Percentiles rank a stretch among this genome's conserved stretches.
phyloP scores from a whole-genome alignment of 73 alveolate species.

The Tetrahymena malaccensis region DNA sequence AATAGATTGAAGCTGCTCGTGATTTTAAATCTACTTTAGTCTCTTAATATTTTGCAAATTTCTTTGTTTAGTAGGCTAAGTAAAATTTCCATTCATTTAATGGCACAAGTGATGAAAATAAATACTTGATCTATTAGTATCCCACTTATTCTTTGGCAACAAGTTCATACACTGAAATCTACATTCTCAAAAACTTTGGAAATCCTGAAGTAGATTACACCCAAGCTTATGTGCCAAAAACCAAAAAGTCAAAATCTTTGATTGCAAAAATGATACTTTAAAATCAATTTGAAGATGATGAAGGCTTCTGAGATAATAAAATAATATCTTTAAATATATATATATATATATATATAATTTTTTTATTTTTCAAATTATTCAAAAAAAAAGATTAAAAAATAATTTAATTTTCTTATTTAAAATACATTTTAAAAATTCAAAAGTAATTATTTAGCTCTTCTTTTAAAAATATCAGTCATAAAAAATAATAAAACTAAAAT shows the following conservation, averaged over 20 bases:
- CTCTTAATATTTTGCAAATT: conserved; percentile 14
- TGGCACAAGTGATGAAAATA: not conserved
- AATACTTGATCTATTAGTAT: not conserved
- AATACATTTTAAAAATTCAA: no score
- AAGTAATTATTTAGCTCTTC: no score
- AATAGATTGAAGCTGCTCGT: conserved; percentile 1
- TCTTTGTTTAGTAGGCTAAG: not conserved
- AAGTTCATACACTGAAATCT: not conserved
- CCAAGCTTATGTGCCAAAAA: not conserved
- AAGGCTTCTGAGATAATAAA: not conserved
- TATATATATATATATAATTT: no score
- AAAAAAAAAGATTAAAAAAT: no score
- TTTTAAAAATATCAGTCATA: no score
- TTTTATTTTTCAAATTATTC: no score
- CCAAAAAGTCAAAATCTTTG: not conserved
- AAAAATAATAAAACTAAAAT: no score
- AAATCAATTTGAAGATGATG: not conserved
- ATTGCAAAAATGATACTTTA: no score
- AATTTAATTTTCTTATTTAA: no score
- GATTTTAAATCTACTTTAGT: not conserved
- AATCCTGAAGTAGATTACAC: not conserved
- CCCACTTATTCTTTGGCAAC: not conserved
- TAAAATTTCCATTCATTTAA: not conserved
- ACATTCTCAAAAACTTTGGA: not conserved
- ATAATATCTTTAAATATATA: no score